Base-by-base conservation (phyloP, 306 rosid species). In the Glycine tomentella region DNA sequence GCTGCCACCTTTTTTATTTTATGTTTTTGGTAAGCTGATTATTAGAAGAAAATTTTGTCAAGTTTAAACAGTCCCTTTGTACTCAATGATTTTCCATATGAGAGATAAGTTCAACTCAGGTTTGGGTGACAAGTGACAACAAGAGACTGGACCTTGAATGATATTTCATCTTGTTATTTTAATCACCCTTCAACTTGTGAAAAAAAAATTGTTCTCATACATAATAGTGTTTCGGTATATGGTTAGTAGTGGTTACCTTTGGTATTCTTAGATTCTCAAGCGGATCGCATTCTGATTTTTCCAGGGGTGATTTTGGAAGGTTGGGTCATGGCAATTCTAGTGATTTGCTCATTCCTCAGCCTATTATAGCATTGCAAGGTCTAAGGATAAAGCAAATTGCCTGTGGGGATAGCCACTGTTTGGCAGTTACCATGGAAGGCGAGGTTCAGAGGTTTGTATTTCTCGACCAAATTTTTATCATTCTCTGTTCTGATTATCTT, bases 291-390 rank as follows among this genome's bases (percentile, higher is more conserved):
- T 75, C 74, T 66, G 69, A 48, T 73, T 87, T 87, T 85, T 87
- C 42, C 90, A 94, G 99, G 99, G 99, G 99, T 86, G 99, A 95
- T 87, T 93, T 95, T 87, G 99, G 99, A 84, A 89, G 99, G 87
- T 81, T 95, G 88, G 99, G 99, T 84, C 99, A 95, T 80, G 99
- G 99, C 55, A 89, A 95, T 78, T 95, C 97, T 45, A 95, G 98
- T 83, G 99, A 95, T 76, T 70, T 95, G 82, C 90, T 91, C 86
- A 89, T 90, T 79, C 99, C 98, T 58, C 97, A 84, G 78, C 97
- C 99, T 14, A 93, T 95, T 63, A 87, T 83, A 83, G 97, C 98
- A 63, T 87, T 95, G 64, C 93, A 91, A 77, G 96, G 99, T 81
- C 58, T 89, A 59, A 86, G 80, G 82, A 95, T 95, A 84, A 91